phyloP scores from a whole-genome alignment of 306 rosid genomes.

The Abrus precatorius region DNA sequence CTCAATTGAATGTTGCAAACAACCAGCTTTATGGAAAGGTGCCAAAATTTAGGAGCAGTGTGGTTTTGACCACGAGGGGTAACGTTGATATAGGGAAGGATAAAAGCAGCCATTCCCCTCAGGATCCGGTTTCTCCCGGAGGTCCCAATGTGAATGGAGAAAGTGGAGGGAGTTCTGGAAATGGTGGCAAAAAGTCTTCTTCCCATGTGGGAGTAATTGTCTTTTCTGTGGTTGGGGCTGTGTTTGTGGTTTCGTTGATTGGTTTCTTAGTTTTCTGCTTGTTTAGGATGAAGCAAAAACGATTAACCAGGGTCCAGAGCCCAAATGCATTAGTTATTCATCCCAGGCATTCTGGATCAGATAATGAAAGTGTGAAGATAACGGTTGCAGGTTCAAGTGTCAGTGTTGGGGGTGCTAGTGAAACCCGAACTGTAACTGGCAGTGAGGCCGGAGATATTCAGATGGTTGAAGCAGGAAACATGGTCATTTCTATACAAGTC shows the following conservation, averaged over 20 bases:
- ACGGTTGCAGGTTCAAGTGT: constrained; percentile 93
- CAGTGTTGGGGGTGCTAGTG: constrained; percentile 79
- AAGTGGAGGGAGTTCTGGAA: constrained; percentile 44
- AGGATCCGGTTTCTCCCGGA: constrained; percentile 42
- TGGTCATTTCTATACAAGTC: constrained; percentile 95
- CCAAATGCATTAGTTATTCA: constrained; percentile 76
- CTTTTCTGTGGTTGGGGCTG: constrained; percentile 68
- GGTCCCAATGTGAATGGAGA: constrained; percentile 34
- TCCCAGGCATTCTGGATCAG: constrained; percentile 88
- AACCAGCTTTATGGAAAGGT: constrained; percentile 72
- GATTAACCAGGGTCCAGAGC: constrained; percentile 84
- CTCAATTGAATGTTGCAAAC: constrained; percentile 68
- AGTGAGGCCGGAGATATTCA: constrained; percentile 82
- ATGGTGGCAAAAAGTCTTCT: constrained; percentile 63
- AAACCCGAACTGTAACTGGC: constrained; percentile 60
- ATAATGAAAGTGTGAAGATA: constrained; percentile 87
- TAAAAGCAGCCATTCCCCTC: constrained; percentile 41
- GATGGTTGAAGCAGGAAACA: constrained; percentile 91
- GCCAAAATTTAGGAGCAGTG: constrained; percentile 70
- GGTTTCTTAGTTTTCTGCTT: constrained; percentile 71
- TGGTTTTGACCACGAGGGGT: constrained; percentile 61
- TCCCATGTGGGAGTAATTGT: constrained; percentile 64
- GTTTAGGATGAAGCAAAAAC: constrained; percentile 72
- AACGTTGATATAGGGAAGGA: constrained; percentile 75
- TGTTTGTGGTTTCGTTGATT: constrained; percentile 63